phyloP scores from a whole-genome alignment of 2,329 filamentous ascomycete genomes.

The Hypoxylon sp. region DNA sequence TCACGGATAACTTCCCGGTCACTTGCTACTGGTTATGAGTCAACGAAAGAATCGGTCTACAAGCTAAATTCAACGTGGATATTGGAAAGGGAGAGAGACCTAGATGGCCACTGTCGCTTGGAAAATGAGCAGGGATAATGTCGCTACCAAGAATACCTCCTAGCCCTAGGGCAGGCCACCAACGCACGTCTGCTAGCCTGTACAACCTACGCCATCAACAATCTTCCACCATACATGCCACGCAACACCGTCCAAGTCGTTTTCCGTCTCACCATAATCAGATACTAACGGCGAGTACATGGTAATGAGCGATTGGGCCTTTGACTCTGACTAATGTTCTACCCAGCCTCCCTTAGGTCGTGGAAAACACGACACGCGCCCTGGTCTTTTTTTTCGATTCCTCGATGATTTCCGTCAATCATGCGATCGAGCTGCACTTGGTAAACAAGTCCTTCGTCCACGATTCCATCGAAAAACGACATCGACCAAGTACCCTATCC shows the following conservation, averaged over 20 bases:
- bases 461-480: not conserved
- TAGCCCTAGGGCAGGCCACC: not conserved
- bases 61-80: not conserved
- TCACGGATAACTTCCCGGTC: not conserved
- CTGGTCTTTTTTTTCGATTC: not conserved
- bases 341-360: not conserved
- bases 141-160: not conserved
- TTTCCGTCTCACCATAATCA: not conserved
- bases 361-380: not conserved
- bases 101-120: not conserved
- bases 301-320: not conserved
- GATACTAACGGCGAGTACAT: not conserved
- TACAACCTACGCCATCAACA: not conserved
- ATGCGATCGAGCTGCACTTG: not conserved
- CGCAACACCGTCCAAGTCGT: not conserved
- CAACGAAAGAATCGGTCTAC: not conserved
- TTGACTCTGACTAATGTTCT: not conserved
- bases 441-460: not conserved
- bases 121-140: not conserved
- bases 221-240: constrained; percentile 2
- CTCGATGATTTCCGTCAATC: not conserved
- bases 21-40: not conserved
- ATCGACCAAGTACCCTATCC: not conserved
- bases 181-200: not conserved
- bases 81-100: not conserved